Conservation (phyloP, 148 eudicot species). For the Rhododendron molle region DNA sequence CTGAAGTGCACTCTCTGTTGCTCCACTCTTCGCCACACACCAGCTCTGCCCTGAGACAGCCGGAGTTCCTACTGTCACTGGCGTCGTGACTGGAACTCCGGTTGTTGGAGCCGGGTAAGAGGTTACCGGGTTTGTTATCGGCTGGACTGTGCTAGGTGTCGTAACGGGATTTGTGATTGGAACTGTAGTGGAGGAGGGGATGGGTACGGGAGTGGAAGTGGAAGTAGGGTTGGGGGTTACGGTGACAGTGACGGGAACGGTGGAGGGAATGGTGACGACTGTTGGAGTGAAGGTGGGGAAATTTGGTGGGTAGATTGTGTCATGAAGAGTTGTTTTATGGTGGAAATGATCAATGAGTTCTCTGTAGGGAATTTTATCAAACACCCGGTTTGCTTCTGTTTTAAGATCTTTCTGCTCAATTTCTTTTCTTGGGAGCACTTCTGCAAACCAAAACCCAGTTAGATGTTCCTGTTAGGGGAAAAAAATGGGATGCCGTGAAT, state of each 20-base stretch:
- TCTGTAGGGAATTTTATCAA: conserved; percentile 20
- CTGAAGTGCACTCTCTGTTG: conserved; percentile 45
- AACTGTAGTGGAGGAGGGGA: conserved; percentile 28
- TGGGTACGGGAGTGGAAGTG: conserved; percentile 23
- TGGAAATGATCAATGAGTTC: conserved; percentile 18
- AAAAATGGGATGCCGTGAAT: not conserved
- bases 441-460: conserved; percentile 22
- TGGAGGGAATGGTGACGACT: conserved; percentile 48
- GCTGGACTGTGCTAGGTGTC: conserved; percentile 26
- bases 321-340: conserved; percentile 28
- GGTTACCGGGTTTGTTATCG: conserved; percentile 38
- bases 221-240: conserved; percentile 34
- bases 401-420: conserved; percentile 4
- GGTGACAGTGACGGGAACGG: conserved; percentile 31
- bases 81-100: conserved; percentile 35
- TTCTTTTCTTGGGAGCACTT: conserved; percentile 10
- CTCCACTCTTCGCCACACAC: conserved; percentile 78
- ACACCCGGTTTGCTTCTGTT: conserved; percentile 14
- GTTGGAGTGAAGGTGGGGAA: conserved; percentile 44
- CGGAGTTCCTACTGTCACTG: conserved; percentile 22
- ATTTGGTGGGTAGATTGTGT: conserved; percentile 33
- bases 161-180: conserved; percentile 48
- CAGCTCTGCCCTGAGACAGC: conserved; percentile 57
- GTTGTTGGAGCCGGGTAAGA: conserved; percentile 33
- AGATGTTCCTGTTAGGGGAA: conserved; percentile 17